Evolutionary conservation across 441 rosid genomes (phyloP).

Genomic region (Pelargonium australe): DNA sequence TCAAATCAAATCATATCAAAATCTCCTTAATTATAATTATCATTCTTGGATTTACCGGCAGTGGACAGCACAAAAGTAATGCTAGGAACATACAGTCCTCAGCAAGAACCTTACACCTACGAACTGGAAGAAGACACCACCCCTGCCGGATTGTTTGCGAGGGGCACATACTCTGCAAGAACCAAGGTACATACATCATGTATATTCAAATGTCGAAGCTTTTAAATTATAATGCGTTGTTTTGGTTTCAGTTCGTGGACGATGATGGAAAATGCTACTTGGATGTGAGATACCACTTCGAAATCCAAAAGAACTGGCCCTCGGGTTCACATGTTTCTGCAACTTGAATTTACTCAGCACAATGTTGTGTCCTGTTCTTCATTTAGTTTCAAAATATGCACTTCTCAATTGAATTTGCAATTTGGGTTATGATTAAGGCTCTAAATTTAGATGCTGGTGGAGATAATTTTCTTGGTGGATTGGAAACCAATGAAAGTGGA

Average conservation of each 20-base stretch:
- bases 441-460: background rate
- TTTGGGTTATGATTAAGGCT: background rate
- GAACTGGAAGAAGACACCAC: slow-evolving; percentile 47
- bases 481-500: background rate
- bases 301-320: slow-evolving; percentile 26
- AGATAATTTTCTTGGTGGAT: background rate
- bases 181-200: slow-evolving; percentile 34
- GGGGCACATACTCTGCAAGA: slow-evolving; percentile 49
- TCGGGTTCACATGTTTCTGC: background rate
- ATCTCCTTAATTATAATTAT: no score
- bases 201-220: background rate
- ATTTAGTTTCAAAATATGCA: background rate
- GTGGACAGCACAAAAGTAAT: slow-evolving; percentile 46
- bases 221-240: background rate
- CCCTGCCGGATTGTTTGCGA: slow-evolving; percentile 47
- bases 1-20: no score
- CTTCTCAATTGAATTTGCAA: background rate
- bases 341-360: background rate
- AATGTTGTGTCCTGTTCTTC: background rate
- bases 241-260: slow-evolving; percentile 19
- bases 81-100: slow-evolving; percentile 52
- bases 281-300: slow-evolving; percentile 25
- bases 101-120: slow-evolving; percentile 40
- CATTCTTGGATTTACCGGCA: slow-evolving; percentile 15
- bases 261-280: slow-evolving; percentile 25